phyloP scores from a whole-genome alignment of 1,139 yeast species.

The Geotrichum macrosporum region DNA sequence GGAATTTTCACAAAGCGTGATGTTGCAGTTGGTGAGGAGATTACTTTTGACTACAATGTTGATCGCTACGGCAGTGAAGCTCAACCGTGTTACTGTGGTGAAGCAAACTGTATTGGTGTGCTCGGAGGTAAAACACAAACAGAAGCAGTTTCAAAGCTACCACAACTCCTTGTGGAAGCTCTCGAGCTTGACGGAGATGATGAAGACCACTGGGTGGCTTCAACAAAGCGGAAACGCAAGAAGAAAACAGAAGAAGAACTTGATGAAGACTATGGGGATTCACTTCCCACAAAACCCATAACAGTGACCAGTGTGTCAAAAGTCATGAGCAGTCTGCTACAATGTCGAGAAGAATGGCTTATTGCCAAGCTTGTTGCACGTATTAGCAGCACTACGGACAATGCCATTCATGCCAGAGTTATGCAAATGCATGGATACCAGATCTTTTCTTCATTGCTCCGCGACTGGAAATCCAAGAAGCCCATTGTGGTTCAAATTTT shows the following conservation, averaged over 20 bases:
- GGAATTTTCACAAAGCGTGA: slow-evolving; percentile 84
- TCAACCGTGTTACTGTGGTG: slow-evolving; percentile 94
- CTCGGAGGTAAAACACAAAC: slow-evolving; percentile 98
- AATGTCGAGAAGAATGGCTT: slow-evolving; percentile 65
- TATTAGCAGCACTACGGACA: slow-evolving; percentile 53
- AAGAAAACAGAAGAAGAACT: slow-evolving; percentile 46
- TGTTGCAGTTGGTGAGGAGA: slow-evolving; percentile 78
- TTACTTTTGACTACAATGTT: slow-evolving; percentile 92
- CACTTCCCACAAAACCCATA: slow-evolving; percentile 54
- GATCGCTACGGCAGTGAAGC: slow-evolving; percentile 94
- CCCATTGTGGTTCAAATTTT: slow-evolving; percentile 46
- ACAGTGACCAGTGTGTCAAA: slow-evolving; percentile 55
- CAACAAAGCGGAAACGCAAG: slow-evolving; percentile 52
- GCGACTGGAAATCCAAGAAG: slow-evolving; percentile 39
- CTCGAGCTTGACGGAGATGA: slow-evolving; percentile 66
- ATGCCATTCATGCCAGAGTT: slow-evolving; percentile 53
- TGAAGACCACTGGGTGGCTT: slow-evolving; percentile 38
- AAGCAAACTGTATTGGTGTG: slow-evolving; percentile 82
- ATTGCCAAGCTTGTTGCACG: slow-evolving; percentile 65
- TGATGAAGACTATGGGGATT: slow-evolving; percentile 56
- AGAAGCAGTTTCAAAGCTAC: slow-evolving; percentile 76
- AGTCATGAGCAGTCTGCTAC: slow-evolving; percentile 78
- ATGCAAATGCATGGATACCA: slow-evolving; percentile 85
- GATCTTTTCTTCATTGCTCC: slow-evolving; percentile 60
- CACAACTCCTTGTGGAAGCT: slow-evolving; percentile 81